A percentile compares a stretch with the other conserved stretches of the same genome.
These are phyloP conservation scores for Hevea brasiliensis DNA, from an alignment of 345 rosid species.

Conservation along the genomic window DNA sequence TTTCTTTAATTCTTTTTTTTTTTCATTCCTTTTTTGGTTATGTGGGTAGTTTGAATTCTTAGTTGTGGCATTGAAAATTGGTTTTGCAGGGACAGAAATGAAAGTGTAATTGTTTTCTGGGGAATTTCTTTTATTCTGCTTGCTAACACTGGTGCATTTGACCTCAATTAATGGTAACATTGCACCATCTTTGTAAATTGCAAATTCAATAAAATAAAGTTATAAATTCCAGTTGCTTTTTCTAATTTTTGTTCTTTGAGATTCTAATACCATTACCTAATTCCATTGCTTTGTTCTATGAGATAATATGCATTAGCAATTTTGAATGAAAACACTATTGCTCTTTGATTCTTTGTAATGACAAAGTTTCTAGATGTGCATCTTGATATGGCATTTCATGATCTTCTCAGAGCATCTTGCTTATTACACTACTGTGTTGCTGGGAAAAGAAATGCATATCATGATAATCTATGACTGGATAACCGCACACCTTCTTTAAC, in stretches of 20 bases:
- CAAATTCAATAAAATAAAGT: slow-evolving; percentile 21
- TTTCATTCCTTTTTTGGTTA: background rate
- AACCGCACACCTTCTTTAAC: background rate
- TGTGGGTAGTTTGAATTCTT: background rate
- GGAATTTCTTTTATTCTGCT: slow-evolving; percentile 14
- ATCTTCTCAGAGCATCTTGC: background rate
- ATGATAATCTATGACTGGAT: background rate
- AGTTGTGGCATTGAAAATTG: background rate
- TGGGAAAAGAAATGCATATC: background rate
- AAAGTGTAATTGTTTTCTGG: slow-evolving; percentile 1
- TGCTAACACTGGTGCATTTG: slow-evolving; percentile 19
- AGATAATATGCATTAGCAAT: background rate
- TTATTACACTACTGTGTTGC: too few relatives aligned
- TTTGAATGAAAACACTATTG: background rate
- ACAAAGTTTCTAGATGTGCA: background rate
- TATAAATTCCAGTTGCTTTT: slow-evolving; percentile 9
- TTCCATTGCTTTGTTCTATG: background rate
- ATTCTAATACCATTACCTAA: slow-evolving; percentile 3
- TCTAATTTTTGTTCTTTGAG: background rate
- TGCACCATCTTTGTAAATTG: slow-evolving; percentile 25
- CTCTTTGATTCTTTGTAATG: background rate
- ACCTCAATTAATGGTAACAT: slow-evolving; percentile 22
- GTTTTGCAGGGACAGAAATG: slow-evolving; percentile 18
- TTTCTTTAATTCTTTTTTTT: background rate
- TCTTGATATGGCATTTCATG: background rate